Base-by-base conservation (phyloP, 495 filamentous ascomycete species). In the Geopyxis carbonaria region DNA sequence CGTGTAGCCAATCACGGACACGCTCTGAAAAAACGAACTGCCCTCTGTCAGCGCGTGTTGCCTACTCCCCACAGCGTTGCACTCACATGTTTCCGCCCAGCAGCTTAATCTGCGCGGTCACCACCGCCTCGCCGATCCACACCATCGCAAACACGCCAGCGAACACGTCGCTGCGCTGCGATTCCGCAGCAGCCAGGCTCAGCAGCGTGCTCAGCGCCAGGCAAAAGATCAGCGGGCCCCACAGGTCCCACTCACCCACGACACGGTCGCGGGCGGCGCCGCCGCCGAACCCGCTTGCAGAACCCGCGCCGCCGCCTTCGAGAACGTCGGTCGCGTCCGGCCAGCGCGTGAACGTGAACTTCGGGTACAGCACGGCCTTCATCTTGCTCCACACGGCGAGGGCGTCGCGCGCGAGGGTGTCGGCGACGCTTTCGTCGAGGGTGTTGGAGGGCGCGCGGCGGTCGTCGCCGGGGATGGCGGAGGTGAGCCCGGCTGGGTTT, bases 1-100 rank as follows among this genome's bases (percentile, higher is more conserved):
- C 2, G 89, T 97, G 60, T 97, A 97, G 24, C 89, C 89, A 57
- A 97, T 97, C 50, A 97, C 92, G 59, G 82, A 93, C 45, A 97
- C 70, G 32, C 81, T 86, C 60, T 95, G 89, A 64, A 91, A 87
- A 60, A 97, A 97, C 19, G 89, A 93, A 45, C 89, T 95, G 47
- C 33, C 21, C 21, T 14, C 38, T 18, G 36, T 47, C 31, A 46
- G 23, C 32, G 40, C 15, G 39, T 28, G 40, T 46, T 42, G 23
- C 27, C 27, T 3, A 30, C 11, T 2, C 27, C 27, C 2, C n/a
- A n/a, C 25, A 30, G 11, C 27, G 11, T 5, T 1, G 27, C 28
- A 71, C 83, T 61, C 63, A 95, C 89, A 97, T 94, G 66, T 91
- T 93, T 19, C 89, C 89, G 33, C 89, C 89, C 43, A 99, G 63